Evolutionary conservation across 164 flowering plant species (phyloP).

Genomic region (Vitis labrusca): DNA sequence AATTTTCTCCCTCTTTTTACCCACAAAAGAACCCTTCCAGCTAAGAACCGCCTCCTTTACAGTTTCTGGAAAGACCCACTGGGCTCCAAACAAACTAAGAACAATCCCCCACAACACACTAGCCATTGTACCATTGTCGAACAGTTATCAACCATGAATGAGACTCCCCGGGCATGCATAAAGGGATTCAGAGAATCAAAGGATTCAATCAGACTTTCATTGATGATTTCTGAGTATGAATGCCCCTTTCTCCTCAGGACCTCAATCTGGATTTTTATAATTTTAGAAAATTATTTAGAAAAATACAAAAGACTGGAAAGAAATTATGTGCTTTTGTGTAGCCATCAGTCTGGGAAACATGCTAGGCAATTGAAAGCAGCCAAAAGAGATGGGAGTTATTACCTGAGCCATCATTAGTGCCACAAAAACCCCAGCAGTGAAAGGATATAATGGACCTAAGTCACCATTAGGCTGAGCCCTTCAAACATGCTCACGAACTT

Average conservation of each 20-base stretch:
- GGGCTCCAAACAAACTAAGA: too few species aligned
- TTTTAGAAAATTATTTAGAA: neutral
- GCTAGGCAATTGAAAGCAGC: too few species aligned
- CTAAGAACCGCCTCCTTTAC: too few species aligned
- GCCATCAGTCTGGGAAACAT: too few species aligned
- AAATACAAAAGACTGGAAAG: too few species aligned
- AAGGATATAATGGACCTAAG: slow-evolving; percentile 80
- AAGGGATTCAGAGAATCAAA: slow-evolving; percentile 94
- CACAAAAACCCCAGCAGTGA: slow-evolving; percentile 93
- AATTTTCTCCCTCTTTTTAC: too few species aligned
- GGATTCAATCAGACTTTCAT: slow-evolving; percentile 89
- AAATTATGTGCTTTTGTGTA: too few species aligned
- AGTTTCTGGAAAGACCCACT: too few species aligned
- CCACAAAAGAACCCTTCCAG: too few species aligned
- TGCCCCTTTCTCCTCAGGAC: slow-evolving; percentile 92
- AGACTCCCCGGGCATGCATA: slow-evolving; percentile 95
- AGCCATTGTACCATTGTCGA: too few species aligned
- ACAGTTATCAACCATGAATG: slow-evolving; percentile 97
- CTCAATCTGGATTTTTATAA: slow-evolving; percentile 58
- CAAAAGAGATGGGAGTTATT: neutral
- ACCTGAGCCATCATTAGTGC: slow-evolving; percentile 99
- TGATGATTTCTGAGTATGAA: slow-evolving; percentile 91
- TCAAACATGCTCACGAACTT: slow-evolving; percentile 84
- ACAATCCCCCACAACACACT: too few species aligned
- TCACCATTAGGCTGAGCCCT: slow-evolving; percentile 73